Evolutionary conservation across 139 green algal species (phyloP), one percentile per base, ranked within the genome.

Genomic region (Asterochloris erici): DNA sequence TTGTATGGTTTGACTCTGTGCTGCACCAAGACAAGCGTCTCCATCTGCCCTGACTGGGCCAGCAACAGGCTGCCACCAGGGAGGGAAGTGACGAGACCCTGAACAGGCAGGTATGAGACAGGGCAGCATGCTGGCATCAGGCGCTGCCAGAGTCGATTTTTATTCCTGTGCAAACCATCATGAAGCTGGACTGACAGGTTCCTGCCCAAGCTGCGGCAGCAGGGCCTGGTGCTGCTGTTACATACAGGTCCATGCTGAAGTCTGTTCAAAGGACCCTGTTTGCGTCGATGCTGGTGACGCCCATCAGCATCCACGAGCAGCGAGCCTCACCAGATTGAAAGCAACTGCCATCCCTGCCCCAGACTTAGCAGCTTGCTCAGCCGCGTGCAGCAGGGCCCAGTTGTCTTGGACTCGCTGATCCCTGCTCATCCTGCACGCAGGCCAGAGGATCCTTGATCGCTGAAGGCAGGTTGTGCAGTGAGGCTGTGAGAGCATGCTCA

Each of bases 401-500:
- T 99, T 99, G 88, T 99, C 95, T 0, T 71, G n/a, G 60, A 95
- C 86, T 1, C 96, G 88, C 87, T 98, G 95, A 84, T 99, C 96
- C 10, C 96, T 86, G 0, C 90, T 96, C 93, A 98, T 98, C 95
- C 94, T 87, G 79, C 64, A 79, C 12, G 19, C 12, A 29, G 0
- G 12, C 38, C 38, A 77, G 0, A 73, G 12, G 27, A 17, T 66
- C 12, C 64, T 21, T 19, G 23, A 61, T 16, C 26, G 69, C 38
- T 63, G 69, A 21, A 63, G 21, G 47, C 47, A 73, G 0, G 12
- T 12, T 63, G 16, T 24, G 10, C 14, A 26, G 13, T 23, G 24
- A 64, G 23, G 38, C 14, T 24, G 60, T 70, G 60, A 47, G 19
- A 47, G 68, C 79, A 83, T 66, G 28, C 38, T 64, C 74, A 93